A percentile compares a stretch with the other conserved stretches of the same genome.
phyloP scores from a whole-genome alignment of 257 asterid species.

The Echium plantagineum region DNA sequence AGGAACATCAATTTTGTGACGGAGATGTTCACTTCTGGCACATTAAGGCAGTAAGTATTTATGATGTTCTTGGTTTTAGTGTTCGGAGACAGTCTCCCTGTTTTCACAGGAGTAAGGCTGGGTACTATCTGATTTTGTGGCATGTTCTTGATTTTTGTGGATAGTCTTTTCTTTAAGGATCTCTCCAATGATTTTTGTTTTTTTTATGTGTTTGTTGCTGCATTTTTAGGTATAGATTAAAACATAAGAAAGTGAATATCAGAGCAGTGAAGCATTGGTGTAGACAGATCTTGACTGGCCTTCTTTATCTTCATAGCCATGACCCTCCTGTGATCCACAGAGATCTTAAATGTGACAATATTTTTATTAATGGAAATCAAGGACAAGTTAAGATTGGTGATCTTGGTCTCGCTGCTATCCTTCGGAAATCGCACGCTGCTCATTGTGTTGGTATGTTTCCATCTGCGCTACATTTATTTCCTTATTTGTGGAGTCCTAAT shows the following conservation, averaged over 20 bases:
- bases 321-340: conserved; percentile 52
- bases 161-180: not conserved
- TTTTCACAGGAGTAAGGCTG: too few relatives aligned
- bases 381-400: conserved; percentile 51
- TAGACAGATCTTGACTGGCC: conserved; percentile 42
- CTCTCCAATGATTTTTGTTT: not conserved
- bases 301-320: conserved; percentile 44
- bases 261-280: conserved; percentile 52
- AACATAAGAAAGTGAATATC: conserved; percentile 38
- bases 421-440: conserved; percentile 37
- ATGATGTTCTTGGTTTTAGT: not conserved
- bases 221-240: conserved; percentile 30
- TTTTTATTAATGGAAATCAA: conserved; percentile 44
- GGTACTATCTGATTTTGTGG: too few relatives aligned
- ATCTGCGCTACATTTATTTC: not conserved
- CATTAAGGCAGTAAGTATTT: conserved; percentile 37
- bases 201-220: conserved; percentile 2
- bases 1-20: conserved; percentile 48
- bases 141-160: too few relatives aligned
- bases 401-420: conserved; percentile 46
- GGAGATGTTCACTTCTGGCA: conserved; percentile 46
- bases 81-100: not conserved
- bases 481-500: not conserved
- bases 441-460: conserved; percentile 39
- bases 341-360: conserved; percentile 50